Base-by-base conservation (phyloP, 2,329 filamentous ascomycete species). In the Hawksworthiomyces lignivorus region DNA sequence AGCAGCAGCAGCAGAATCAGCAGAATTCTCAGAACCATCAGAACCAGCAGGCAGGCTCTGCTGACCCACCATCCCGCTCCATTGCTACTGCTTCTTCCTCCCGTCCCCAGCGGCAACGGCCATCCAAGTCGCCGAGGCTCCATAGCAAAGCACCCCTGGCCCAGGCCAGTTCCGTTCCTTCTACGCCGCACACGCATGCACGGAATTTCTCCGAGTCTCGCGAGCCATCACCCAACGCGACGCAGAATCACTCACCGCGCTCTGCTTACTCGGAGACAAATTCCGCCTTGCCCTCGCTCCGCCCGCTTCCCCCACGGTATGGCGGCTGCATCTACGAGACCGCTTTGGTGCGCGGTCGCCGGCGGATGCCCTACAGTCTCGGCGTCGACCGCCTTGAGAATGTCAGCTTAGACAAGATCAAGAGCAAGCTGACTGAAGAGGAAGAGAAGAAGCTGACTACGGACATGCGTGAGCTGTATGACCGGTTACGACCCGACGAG, bases 221-320 rank as follows among this genome's bases (percentile, higher is more conserved):
- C 48, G 75, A 78, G 48, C 89, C 87, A 9, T 96, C 89, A 14
- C 89, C 90, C 28, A 84, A 77, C 52, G 79, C 81, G 39, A 72
- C 78, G 36, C 80, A 78, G 50, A 87, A 81, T 61, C 86, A 89
- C 52, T 96, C 90, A 12, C 92, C 90, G 29, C 82, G 85, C 46
- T 96, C 90, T 4, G 86, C 85, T 15, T 89, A 90, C 54, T 94
- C 88, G 35, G 90, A 96, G 63, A 85, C 87, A 19, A 89, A 87
- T 56, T 80, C 84, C 50, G 73, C 78, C 24, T 68, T 87, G 46
- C 78, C 83, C 2, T 81, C 83, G 7, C 64, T 85, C 46, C 75
- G 80, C 46, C 78, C 80, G 46, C 70, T 81, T 17, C 78, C 79
- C 19, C 72, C 73, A 9, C 69, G 69, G 21, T 59, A 68, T 50